phyloP scores from a whole-genome alignment of 73 alveolate genomes.

The Tetrahymena borealis region DNA sequence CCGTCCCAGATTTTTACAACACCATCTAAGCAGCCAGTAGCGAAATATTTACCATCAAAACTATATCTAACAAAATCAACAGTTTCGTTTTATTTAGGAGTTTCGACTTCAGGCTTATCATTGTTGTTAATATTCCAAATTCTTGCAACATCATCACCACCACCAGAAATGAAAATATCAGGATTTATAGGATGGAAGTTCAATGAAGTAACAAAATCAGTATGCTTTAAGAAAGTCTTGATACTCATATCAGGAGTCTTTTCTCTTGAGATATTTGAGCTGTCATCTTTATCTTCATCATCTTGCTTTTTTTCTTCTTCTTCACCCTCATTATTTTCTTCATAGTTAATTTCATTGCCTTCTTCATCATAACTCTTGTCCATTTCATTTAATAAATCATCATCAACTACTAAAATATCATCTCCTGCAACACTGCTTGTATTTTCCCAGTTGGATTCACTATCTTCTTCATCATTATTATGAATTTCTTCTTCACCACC shows the following conservation, averaged over 20 bases:
- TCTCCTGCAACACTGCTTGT: conserved; percentile 20
- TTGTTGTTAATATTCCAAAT: background rate
- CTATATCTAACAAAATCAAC: conserved; percentile 22
- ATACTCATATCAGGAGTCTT: background rate
- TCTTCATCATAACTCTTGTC: conserved; percentile 25
- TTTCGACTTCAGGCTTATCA: background rate
- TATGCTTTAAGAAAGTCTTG: conserved; percentile 5
- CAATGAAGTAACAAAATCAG: conserved; percentile 9
- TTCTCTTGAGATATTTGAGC: background rate
- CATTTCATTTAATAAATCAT: conserved; percentile 15
- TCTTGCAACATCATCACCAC: conserved; percentile 26
- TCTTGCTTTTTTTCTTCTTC: conserved; percentile 7
- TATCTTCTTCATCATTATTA: background rate
- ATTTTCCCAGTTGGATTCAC: conserved; percentile 11
- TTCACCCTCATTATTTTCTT: conserved; percentile 11
- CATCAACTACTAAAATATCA: conserved; percentile 25
- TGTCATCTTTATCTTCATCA: background rate
- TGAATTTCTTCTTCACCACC: background rate
- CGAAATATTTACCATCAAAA: conserved; percentile 36
- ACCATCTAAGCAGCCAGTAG: conserved; percentile 30
- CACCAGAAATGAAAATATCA: conserved; percentile 19
- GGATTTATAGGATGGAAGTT: conserved; percentile 3
- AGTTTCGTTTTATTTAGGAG: conserved; percentile 13
- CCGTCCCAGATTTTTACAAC: background rate
- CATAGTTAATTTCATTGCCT: background rate